phyloP scores from a whole-genome alignment of 164 flowering plant genomes.

The Platanus orientalis region DNA sequence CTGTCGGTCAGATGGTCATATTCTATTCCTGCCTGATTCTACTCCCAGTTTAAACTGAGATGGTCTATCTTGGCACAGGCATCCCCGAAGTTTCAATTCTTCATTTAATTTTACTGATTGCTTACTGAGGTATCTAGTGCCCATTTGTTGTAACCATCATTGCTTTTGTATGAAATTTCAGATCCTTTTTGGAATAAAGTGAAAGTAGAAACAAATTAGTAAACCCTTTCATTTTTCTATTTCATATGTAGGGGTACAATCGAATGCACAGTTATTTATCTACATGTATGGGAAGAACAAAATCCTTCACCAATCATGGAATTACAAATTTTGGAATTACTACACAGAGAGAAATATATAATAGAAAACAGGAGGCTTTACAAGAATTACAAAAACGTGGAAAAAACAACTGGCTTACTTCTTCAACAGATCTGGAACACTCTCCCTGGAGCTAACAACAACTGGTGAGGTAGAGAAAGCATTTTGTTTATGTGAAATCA shows the following conservation, averaged over 20 bases:
- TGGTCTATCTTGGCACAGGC: too few species aligned
- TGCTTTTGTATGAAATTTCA: too few species aligned
- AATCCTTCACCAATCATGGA: background rate
- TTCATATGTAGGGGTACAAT: background rate
- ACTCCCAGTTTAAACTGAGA: too few species aligned
- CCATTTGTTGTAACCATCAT: too few species aligned
- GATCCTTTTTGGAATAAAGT: background rate
- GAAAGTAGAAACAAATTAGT: background rate
- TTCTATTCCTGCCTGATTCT: too few species aligned
- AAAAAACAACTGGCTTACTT: conserved; percentile 7
- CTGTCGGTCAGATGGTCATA: too few species aligned
- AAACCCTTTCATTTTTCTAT: background rate
- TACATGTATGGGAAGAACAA: background rate
- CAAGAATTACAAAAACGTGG: background rate
- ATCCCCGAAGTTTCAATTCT: too few species aligned
- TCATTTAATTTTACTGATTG: too few species aligned
- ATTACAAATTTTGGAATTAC: background rate
- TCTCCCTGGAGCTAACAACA: conserved; percentile 20
- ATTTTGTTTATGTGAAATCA: conserved; percentile 25
- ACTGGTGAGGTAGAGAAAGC: conserved; percentile 17
- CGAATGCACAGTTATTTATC: background rate
- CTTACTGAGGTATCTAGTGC: too few species aligned
- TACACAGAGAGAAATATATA: background rate
- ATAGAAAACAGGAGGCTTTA: background rate
- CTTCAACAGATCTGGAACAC: conserved; percentile 15